A percentile compares a stretch with the other conserved stretches of the same genome.
Conservation (phyloP, 371 early-diverging fungal species). For the Chytridium lagenaria region DNA sequence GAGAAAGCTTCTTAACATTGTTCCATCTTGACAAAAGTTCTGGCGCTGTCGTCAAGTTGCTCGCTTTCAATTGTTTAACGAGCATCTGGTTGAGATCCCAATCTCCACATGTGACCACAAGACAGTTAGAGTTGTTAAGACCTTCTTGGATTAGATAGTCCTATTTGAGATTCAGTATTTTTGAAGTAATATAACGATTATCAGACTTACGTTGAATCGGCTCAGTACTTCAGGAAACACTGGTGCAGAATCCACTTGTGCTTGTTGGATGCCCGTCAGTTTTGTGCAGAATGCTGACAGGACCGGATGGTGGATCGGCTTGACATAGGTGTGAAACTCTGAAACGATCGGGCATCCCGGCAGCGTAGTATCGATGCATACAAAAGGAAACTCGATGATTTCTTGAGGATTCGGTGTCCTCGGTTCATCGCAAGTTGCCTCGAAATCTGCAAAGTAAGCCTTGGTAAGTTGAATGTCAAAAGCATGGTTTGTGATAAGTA, state of each 20-base stretch:
- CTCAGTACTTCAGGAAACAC: conserved; percentile 59
- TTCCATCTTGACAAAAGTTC: conserved; percentile 57
- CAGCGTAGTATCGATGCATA: conserved; percentile 63
- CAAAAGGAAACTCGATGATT: conserved; percentile 79
- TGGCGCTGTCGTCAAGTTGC: conserved; percentile 38
- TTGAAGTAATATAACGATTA: no score
- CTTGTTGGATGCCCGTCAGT: conserved; percentile 66
- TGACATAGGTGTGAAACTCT: conserved; percentile 74
- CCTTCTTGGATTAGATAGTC: no score
- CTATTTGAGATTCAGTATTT: no score
- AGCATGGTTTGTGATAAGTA: no score
- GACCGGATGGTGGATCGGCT: conserved; percentile 63
- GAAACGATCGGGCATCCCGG: conserved; percentile 65
- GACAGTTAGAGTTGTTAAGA: conserved; percentile 20
- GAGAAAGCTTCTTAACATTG: conserved; percentile 55
- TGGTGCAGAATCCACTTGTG: conserved; percentile 58
- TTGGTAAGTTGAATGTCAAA: background rate
- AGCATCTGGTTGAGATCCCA: conserved; percentile 78
- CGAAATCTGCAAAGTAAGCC: conserved; percentile 59
- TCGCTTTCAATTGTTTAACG: conserved; percentile 53
- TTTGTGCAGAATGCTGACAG: conserved; percentile 69
- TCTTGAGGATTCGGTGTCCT: conserved; percentile 68
- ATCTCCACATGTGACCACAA: conserved; percentile 69
- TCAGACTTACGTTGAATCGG: conserved; percentile 15
- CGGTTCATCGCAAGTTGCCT: conserved; percentile 74